Conservation (phyloP, 1,284 basidiomycete genomes). For the Sutorius eximius region DNA sequence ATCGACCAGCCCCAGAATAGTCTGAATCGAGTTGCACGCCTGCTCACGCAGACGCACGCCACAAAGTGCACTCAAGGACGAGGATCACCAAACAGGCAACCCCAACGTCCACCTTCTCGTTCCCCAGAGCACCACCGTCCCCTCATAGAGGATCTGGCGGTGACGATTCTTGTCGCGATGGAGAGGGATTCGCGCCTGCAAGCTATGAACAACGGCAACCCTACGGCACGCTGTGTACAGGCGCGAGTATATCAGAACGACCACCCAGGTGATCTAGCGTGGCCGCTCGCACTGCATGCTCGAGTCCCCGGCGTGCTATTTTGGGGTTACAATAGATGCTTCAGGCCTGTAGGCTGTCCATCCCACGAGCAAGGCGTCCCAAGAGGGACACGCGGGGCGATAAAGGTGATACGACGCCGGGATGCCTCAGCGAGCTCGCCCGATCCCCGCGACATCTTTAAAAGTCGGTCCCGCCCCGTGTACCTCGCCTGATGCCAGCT, state of each 20-base stretch:
- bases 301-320: fast-evolving
- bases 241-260: too few species aligned
- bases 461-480: conserved; percentile 15
- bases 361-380: conserved; percentile 19
- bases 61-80: conserved; percentile 34
- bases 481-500: conserved; percentile 23
- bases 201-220: fast-evolving
- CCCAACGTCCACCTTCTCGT: conserved; percentile 16
- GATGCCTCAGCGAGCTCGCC: conserved; percentile 9
- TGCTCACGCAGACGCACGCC: conserved; percentile 12
- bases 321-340: fast-evolving
- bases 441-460: conserved; percentile 34
- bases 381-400: conserved; percentile 18
- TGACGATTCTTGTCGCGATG: neutral
- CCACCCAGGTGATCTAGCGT: too few species aligned
- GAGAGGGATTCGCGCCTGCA: neutral
- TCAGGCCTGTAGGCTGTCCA: neutral
- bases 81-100: neutral
- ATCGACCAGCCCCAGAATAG: conserved; percentile 34
- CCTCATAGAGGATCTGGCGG: too few species aligned
- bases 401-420: conserved; percentile 5
- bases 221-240: too few species aligned
- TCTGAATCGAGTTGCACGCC: conserved; percentile 38
- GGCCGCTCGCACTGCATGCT: neutral
- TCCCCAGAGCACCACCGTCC: conserved; percentile 7